Evolutionary conservation across 2,329 filamentous ascomycete genomes (phyloP).

Genomic region (Neofusicoccum sp.): DNA sequence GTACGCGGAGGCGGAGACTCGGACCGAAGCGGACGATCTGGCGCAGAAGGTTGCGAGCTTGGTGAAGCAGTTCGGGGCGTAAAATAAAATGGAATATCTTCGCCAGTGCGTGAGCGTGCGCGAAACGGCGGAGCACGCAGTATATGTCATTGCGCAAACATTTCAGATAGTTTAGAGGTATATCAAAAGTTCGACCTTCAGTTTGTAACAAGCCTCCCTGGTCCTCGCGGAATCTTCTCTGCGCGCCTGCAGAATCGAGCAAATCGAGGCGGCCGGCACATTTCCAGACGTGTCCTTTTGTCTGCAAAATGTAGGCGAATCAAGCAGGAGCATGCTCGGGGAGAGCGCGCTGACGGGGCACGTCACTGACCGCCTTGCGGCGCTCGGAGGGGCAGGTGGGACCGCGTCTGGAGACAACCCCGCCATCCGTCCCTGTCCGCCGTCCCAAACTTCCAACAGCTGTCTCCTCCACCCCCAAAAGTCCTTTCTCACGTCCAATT

Average conservation of each 20-base stretch:
- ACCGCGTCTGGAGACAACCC: constrained; percentile 16
- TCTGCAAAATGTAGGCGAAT: not conserved
- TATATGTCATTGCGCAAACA: not conserved
- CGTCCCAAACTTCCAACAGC: not conserved
- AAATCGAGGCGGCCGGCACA: too few species aligned
- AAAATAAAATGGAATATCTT: too few species aligned
- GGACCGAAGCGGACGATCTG: constrained; percentile 86
- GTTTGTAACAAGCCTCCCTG: too few species aligned
- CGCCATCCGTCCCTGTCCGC: not conserved
- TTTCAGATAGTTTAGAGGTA: not conserved
- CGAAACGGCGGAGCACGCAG: too few species aligned
- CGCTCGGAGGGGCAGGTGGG: constrained; percentile 12
- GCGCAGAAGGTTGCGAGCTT: constrained; percentile 78
- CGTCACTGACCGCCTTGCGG: constrained; percentile 6
- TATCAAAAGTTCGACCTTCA: constrained; percentile 1
- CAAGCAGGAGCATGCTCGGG: not conserved
- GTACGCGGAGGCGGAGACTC: constrained; percentile 89
- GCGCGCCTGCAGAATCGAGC: too few species aligned
- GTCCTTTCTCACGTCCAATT: not conserved
- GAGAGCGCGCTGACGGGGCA: not conserved
- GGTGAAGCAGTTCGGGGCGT: constrained; percentile 50
- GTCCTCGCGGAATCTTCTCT: too few species aligned
- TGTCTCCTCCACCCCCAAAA: not conserved
- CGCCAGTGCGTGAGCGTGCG: too few species aligned
- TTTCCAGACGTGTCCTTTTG: not conserved